phyloP scores from a whole-genome alignment of 495 filamentous ascomycete species.

The Melanomma pulvis-pyrius region DNA sequence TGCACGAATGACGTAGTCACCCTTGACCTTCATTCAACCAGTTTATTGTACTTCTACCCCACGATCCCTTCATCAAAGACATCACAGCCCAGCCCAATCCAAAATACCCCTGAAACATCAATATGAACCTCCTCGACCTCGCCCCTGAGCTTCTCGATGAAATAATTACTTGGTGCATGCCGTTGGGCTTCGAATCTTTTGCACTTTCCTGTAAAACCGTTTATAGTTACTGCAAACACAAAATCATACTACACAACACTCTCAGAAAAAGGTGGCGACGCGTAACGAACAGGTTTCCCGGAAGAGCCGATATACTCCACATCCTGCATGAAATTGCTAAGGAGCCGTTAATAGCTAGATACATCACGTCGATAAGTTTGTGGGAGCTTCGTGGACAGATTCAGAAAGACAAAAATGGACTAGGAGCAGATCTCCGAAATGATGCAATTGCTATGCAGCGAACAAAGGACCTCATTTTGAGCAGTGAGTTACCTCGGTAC shows the following conservation, averaged over 20 bases:
- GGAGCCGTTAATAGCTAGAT: neutral
- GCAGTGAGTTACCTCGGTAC: neutral
- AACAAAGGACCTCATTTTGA: neutral
- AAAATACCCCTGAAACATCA: no score
- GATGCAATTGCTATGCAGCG: neutral
- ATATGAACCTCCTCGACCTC: conserved; percentile 1
- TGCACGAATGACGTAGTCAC: no score
- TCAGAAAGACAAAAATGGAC: neutral
- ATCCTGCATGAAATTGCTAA: conserved; percentile 1
- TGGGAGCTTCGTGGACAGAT: neutral
- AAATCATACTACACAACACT: neutral
- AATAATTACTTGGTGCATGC: neutral
- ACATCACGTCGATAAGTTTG: neutral
- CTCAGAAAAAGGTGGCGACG: neutral
- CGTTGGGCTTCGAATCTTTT: neutral
- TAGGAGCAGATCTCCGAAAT: neutral
- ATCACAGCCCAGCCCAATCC: no score
- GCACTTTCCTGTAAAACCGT: neutral
- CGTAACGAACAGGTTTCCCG: neutral
- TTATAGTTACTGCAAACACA: neutral
- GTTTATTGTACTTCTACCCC: no score
- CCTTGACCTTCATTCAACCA: no score
- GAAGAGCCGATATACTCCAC: neutral
- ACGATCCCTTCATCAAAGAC: no score
- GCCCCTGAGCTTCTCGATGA: neutral